phyloP scores from a whole-genome alignment of 139 green algal species.

The Chlorella sp. region DNA sequence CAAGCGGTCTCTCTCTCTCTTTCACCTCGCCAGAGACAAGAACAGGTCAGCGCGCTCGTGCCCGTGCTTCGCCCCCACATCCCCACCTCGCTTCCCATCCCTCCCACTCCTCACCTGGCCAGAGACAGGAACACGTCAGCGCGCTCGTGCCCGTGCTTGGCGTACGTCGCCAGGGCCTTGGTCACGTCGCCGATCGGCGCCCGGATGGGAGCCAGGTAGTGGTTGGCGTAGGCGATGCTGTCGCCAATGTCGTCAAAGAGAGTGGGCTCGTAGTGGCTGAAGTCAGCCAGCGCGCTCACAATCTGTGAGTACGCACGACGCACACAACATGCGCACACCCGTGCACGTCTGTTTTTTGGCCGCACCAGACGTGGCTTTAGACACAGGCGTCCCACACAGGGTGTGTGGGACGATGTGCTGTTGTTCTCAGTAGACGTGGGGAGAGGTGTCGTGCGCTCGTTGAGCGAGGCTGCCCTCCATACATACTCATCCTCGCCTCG shows the following conservation, averaged over 20 bases:
- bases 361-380: too few relatives aligned
- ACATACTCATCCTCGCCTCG: too few relatives aligned
- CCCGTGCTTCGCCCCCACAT: slow-evolving; percentile 31
- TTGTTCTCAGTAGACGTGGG: too few relatives aligned
- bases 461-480: too few relatives aligned
- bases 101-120: slow-evolving; percentile 1
- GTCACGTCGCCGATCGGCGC: not conserved
- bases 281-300: slow-evolving; percentile 18
- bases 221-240: slow-evolving; percentile 43
- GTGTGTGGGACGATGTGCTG: too few relatives aligned
- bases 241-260: slow-evolving; percentile 39
- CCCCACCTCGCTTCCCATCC: too few relatives aligned
- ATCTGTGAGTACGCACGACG: slow-evolving; percentile 9
- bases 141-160: slow-evolving; percentile 35
- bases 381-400: too few relatives aligned
- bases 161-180: slow-evolving; percentile 23
- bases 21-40: slow-evolving; percentile 23
- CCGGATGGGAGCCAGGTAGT: slow-evolving; percentile 41
- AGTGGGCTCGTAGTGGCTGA: slow-evolving; percentile 16
- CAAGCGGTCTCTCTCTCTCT: too few relatives aligned
- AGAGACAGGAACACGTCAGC: slow-evolving; percentile 31
- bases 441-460: too few relatives aligned
- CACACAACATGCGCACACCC: too few relatives aligned
- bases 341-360: too few relatives aligned
- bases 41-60: slow-evolving; percentile 38